These are phyloP conservation scores for Penicillium verhagenii DNA, from an alignment of 495 filamentous ascomycete genomes.

Conservation along the genomic window DNA sequence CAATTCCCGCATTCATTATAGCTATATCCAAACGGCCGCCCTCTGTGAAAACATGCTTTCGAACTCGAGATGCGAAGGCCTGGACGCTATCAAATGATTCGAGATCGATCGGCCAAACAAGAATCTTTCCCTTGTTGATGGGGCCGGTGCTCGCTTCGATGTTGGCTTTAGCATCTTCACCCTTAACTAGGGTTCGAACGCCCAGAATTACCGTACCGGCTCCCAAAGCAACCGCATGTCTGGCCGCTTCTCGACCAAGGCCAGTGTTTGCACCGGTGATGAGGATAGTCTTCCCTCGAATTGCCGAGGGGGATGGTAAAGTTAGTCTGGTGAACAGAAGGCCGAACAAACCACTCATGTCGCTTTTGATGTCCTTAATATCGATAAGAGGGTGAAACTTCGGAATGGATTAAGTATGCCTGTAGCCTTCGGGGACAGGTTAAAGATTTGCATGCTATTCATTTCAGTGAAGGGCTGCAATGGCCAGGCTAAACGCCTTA, in stretches of 20 bases:
- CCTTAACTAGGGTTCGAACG: background rate
- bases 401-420: no score
- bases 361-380: background rate
- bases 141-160: background rate
- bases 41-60: background rate
- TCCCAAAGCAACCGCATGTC: background rate
- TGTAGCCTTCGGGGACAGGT: no score
- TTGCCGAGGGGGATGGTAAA: background rate
- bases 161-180: background rate
- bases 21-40: background rate
- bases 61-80: background rate
- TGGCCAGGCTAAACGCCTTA: no score
- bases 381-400: background rate
- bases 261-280: constrained; percentile 8
- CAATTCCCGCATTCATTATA: constrained; percentile 2
- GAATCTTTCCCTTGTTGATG: background rate
- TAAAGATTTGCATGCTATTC: no score
- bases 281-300: background rate
- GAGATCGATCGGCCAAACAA: background rate
- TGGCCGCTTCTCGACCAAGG: constrained; percentile 2
- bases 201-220: background rate
- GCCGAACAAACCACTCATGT: background rate
- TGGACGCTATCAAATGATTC: background rate
- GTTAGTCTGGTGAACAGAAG: background rate
- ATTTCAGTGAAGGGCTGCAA: no score